phyloP scores from a whole-genome alignment of 2,329 filamentous ascomycete genomes.

The Claviceps sorghi region DNA sequence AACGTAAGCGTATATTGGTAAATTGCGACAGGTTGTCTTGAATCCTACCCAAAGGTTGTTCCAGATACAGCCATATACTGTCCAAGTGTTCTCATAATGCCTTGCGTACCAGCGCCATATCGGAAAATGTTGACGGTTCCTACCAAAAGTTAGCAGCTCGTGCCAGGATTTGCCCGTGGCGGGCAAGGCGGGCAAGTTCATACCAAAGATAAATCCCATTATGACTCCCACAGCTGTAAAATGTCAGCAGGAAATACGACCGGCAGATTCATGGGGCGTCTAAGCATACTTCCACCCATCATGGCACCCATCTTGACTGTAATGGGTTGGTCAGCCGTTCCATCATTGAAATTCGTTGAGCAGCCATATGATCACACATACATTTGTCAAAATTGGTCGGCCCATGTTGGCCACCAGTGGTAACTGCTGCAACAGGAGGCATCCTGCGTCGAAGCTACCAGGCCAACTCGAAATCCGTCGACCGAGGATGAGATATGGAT shows the following conservation, averaged over 20 bases:
- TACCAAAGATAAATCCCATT: conserved; percentile 97
- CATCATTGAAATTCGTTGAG: not conserved
- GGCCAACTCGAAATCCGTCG: not conserved
- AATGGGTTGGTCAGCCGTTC: conserved; percentile 1
- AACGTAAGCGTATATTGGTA: conserved; percentile 9
- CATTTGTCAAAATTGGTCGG: conserved; percentile 41
- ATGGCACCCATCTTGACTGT: conserved; percentile 80
- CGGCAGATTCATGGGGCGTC: not conserved
- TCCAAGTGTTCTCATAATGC: conserved; percentile 83
- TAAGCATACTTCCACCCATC: conserved; percentile 87
- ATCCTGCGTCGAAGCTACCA: conserved; percentile 9
- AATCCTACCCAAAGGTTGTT: conserved; percentile 74
- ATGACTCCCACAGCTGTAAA: conserved; percentile 74
- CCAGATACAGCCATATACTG: conserved; percentile 96
- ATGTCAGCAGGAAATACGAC: conserved; percentile 16
- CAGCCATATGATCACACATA: conserved; percentile 15
- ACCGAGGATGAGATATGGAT: not conserved
- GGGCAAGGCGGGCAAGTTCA: conserved; percentile 10
- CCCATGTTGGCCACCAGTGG: conserved; percentile 27
- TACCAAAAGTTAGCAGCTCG: conserved; percentile 20
- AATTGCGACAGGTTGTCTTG: not conserved
- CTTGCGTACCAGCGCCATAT: conserved; percentile 84
- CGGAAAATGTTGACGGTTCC: conserved; percentile 89
- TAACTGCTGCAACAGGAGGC: conserved; percentile 27
- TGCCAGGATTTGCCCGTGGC: not conserved